phyloP scores from a whole-genome alignment of 768 basidiomycete genomes.

The Tulasnella sp. region DNA sequence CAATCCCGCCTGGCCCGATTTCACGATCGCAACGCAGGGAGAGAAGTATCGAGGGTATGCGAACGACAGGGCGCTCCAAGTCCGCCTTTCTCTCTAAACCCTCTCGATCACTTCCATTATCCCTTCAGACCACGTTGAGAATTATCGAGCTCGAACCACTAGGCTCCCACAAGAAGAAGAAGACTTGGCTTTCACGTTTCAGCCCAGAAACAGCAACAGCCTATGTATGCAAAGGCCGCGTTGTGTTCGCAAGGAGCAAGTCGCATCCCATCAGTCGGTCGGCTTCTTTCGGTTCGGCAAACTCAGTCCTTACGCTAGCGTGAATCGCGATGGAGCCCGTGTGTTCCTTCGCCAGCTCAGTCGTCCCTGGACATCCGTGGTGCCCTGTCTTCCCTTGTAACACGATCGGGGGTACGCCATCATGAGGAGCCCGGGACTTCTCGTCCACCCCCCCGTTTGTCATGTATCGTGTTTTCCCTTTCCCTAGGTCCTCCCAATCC shows the following conservation, averaged over 20 bases:
- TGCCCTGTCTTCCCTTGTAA: conserved; percentile 1
- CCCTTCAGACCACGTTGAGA: too few relatives aligned
- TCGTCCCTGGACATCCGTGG: conserved; percentile 9
- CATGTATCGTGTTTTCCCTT: too few relatives aligned
- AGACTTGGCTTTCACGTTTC: background rate
- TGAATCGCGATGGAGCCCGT: background rate
- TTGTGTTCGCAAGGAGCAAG: conserved; percentile 11
- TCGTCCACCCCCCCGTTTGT: conserved; percentile 4
- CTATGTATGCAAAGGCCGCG: background rate
- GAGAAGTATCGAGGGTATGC: too few relatives aligned
- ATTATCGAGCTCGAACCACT: too few relatives aligned
- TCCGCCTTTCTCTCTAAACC: conserved; percentile 10
- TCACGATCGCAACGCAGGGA: too few relatives aligned
- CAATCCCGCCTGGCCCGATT: too few relatives aligned
- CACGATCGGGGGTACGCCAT: conserved; percentile 2
- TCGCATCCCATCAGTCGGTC: background rate
- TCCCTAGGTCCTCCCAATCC: too few relatives aligned
- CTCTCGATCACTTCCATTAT: too few relatives aligned
- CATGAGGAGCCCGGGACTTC: conserved; percentile 8
- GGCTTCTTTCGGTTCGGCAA: conserved; percentile 8
- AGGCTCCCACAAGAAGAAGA: too few relatives aligned
- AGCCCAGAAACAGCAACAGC: too few relatives aligned
- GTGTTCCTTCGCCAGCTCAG: conserved; percentile 1
- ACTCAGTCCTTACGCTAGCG: conserved; percentile 12
- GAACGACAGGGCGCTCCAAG: background rate